A percentile compares a stretch with the other conserved stretches of the same genome.
Evolutionary conservation across 305 asterid species (phyloP).

Genomic region (Fraxinus sp.): DNA sequence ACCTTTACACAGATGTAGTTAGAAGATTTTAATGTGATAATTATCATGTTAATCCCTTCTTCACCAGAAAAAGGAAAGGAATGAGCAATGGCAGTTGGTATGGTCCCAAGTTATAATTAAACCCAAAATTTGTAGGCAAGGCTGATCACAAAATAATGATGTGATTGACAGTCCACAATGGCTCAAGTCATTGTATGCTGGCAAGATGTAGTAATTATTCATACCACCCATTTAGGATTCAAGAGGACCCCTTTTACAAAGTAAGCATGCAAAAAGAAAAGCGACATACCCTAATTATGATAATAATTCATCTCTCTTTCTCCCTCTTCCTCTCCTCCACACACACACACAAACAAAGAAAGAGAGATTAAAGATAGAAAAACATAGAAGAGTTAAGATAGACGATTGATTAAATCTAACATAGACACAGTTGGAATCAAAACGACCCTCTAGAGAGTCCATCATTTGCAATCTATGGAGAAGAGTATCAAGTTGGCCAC

Average conservation of each 20-base stretch:
- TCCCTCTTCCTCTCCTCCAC: constrained; percentile 5
- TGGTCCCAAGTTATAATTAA: constrained; percentile 35
- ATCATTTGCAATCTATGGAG: neutral
- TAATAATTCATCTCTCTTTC: constrained; percentile 6
- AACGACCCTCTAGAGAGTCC: neutral
- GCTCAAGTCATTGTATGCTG: constrained; percentile 24
- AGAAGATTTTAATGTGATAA: neutral
- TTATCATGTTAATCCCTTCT: neutral
- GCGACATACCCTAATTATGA: constrained; percentile 25
- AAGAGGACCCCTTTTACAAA: constrained; percentile 30
- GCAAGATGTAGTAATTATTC: constrained; percentile 36
- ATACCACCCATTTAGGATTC: constrained; percentile 39
- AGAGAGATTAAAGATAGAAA: neutral
- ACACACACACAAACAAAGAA: neutral
- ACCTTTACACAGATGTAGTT: neutral
- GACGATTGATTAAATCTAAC: neutral
- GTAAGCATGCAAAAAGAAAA: constrained; percentile 36
- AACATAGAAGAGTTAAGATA: neutral
- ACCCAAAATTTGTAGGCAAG: constrained; percentile 29
- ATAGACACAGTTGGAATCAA: neutral
- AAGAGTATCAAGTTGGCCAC: neutral
- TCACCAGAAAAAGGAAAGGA: neutral
- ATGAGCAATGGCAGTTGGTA: neutral
- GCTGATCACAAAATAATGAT: constrained; percentile 29
- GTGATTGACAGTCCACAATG: constrained; percentile 26